Conservation (phyloP, 1,284 basidiomycete genomes). For the Moesziomyces sp. region DNA sequence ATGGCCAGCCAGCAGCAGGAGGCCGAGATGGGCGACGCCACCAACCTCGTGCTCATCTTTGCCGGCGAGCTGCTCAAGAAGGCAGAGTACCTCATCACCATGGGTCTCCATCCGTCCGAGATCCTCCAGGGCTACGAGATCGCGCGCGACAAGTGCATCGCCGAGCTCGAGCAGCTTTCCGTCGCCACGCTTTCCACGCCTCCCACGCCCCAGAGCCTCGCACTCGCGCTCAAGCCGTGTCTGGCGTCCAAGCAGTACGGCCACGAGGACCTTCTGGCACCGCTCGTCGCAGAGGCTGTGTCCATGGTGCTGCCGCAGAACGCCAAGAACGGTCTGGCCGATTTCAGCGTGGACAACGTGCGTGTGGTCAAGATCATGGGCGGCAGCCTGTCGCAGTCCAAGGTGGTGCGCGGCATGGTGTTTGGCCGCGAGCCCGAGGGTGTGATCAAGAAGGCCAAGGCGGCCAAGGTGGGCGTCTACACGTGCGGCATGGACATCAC, state of each 20-base stretch:
- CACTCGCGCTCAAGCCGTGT: conserved; percentile 84
- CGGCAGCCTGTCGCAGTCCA: conserved; percentile 82
- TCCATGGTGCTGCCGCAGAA: conserved; percentile 60
- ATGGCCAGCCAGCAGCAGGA: conserved; percentile 98
- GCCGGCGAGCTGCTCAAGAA: conserved; percentile 95
- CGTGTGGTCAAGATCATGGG: conserved; percentile 99
- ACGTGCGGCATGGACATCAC: conserved; percentile 91
- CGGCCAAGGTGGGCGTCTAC: conserved; percentile 77
- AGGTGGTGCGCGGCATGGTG: conserved; percentile 96
- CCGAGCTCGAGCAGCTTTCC: conserved; percentile 78
- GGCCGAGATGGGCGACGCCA: conserved; percentile 95
- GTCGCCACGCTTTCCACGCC: conserved; percentile 77
- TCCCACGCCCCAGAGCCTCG: conserved; percentile 80
- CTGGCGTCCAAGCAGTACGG: conserved; percentile 99
- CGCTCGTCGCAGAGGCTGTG: conserved; percentile 91
- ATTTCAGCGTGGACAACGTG: conserved; percentile 84
- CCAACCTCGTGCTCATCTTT: conserved; percentile 93
- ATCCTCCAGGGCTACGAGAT: conserved; percentile 95
- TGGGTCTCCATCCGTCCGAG: conserved; percentile 93
- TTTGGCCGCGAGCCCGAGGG: conserved; percentile 94
- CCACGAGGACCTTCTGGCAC: conserved; percentile 83
- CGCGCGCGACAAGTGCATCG: conserved; percentile 84
- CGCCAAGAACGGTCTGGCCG: conserved; percentile 69
- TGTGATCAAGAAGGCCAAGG: conserved; percentile 78
- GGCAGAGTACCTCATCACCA: conserved; percentile 88